A percentile compares a stretch with the other conserved stretches of the same genome.
Conservation (phyloP, 1,284 basidiomycete genomes). For the Lentinula novae-zelandiae region DNA sequence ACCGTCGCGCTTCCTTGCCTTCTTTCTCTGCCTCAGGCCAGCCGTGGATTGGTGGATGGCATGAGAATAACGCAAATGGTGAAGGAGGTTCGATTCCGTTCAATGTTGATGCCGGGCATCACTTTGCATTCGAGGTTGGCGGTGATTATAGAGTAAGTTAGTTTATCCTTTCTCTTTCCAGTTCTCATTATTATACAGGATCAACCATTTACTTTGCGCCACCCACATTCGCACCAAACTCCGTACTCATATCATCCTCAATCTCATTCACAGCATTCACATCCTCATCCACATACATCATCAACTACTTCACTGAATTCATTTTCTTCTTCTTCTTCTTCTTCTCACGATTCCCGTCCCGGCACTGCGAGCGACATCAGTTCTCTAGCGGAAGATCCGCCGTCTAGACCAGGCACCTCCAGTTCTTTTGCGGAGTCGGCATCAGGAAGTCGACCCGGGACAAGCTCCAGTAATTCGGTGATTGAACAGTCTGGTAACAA, state of each 20-base stretch:
- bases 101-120: not conserved
- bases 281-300: not conserved
- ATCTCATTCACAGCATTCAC: not conserved
- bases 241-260: not conserved
- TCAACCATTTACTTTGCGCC: not conserved
- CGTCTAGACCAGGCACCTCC: conserved; percentile 10
- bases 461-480: not conserved
- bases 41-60: conserved; percentile 6
- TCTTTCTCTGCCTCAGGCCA: not conserved
- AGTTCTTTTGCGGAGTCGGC: conserved; percentile 1
- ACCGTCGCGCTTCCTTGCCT: conserved; percentile 25
- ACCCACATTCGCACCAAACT: not conserved
- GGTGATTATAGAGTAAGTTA: not conserved
- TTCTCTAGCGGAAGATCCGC: conserved; percentile 2
- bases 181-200: conserved; percentile 12
- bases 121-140: conserved; percentile 1
- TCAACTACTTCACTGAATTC: conserved; percentile 1
- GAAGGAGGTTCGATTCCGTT: not conserved
- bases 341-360: conserved; percentile 4
- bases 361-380: conserved; percentile 6
- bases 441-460: not conserved
- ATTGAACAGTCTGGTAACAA: conserved; percentile 11
- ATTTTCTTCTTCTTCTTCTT: conserved; percentile 3
- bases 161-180: conserved; percentile 21
- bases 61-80: not conserved